A percentile compares a stretch with the other conserved stretches of the same genome.
Conservation (phyloP, 176 grass and related monocot genomes). For the Aegilops speltoides region DNA sequence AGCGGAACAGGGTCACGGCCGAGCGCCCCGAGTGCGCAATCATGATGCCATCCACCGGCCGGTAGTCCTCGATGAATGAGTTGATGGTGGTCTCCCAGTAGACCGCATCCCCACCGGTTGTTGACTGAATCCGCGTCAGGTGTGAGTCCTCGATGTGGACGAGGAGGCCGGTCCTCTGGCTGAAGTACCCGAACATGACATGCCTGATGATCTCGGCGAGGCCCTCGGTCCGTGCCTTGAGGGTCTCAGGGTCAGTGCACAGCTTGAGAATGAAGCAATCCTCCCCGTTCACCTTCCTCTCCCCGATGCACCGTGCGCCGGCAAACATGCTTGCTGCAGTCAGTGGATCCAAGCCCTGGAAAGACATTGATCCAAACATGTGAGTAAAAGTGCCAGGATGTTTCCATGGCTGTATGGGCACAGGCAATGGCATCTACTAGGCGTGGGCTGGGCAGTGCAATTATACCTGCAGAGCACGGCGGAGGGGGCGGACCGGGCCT, state of each 20-base stretch:
- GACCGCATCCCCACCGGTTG: slow-evolving; percentile 46
- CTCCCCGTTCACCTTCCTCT: slow-evolving; percentile 69
- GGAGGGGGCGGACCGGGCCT: slow-evolving; percentile 68
- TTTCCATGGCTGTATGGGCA: background rate
- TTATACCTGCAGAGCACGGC: slow-evolving; percentile 66
- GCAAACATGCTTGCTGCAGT: slow-evolving; percentile 62
- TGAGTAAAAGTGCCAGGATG: background rate
- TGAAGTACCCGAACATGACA: slow-evolving; percentile 70
- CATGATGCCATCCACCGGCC: slow-evolving; percentile 70
- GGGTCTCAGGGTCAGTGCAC: slow-evolving; percentile 42
- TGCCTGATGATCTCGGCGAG: slow-evolving; percentile 69
- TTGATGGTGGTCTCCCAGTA: slow-evolving; percentile 77
- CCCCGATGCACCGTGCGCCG: slow-evolving; percentile 59
- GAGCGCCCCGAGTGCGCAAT: slow-evolving; percentile 68
- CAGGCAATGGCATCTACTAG: background rate
- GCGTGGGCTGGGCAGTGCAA: background rate
- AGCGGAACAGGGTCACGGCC: slow-evolving; percentile 60
- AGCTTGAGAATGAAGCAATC: slow-evolving; percentile 84
- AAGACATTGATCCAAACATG: slow-evolving; percentile 7
- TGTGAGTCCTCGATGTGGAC: slow-evolving; percentile 80
- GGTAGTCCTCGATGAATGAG: slow-evolving; percentile 70
- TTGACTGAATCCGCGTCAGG: slow-evolving; percentile 61
- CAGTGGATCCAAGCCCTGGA: slow-evolving; percentile 71
- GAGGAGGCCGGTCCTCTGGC: slow-evolving; percentile 73
- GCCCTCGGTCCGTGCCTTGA: slow-evolving; percentile 54